Evolutionary conservation across 2,329 filamentous ascomycete species (phyloP).

Genomic region (Alternaria infectoria): DNA sequence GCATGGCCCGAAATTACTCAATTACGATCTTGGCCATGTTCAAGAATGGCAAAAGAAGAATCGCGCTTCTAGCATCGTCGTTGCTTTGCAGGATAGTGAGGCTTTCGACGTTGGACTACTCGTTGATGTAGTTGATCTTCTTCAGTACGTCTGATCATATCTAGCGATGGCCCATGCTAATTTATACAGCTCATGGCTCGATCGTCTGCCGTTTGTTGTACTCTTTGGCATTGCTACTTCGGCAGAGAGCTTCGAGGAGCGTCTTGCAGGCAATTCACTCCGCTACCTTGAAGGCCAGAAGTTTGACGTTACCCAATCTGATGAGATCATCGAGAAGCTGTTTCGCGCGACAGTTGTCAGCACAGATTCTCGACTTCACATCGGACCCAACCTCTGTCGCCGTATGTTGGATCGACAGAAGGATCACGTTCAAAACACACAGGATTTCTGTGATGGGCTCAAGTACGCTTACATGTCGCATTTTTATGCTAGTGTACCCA

Average conservation of each 20-base stretch:
- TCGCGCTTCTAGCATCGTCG: slow-evolving; percentile 65
- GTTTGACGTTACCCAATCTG: slow-evolving; percentile 78
- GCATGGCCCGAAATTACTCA: slow-evolving; percentile 71
- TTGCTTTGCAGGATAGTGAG: slow-evolving; percentile 82
- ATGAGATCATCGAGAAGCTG: slow-evolving; percentile 73
- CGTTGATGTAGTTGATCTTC: slow-evolving; percentile 71
- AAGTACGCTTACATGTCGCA: slow-evolving; percentile 87
- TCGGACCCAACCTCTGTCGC: slow-evolving; percentile 69
- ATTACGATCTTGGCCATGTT: slow-evolving; percentile 79
- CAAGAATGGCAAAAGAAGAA: slow-evolving; percentile 64
- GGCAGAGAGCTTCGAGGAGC: slow-evolving; percentile 77
- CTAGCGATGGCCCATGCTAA: slow-evolving; percentile 23
- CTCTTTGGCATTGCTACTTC: slow-evolving; percentile 84
- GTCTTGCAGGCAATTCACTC: slow-evolving; percentile 72
- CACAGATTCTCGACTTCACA: slow-evolving; percentile 61
- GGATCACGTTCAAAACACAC: slow-evolving; percentile 78
- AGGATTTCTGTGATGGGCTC: slow-evolving; percentile 72
- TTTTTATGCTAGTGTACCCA: slow-evolving; percentile 80
- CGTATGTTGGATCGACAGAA: slow-evolving; percentile 73
- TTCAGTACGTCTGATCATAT: slow-evolving; percentile 60
- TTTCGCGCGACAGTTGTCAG: slow-evolving; percentile 70
- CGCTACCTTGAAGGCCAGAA: slow-evolving; percentile 72
- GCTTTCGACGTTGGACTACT: slow-evolving; percentile 77
- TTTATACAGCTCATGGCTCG: slow-evolving; percentile 66
- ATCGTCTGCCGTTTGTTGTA: slow-evolving; percentile 77